Evolutionary conservation across 805 yeast genomes (phyloP), one percentile per base, ranked within the genome.

Genomic region (Saccharomycopsis capsularis): DNA sequence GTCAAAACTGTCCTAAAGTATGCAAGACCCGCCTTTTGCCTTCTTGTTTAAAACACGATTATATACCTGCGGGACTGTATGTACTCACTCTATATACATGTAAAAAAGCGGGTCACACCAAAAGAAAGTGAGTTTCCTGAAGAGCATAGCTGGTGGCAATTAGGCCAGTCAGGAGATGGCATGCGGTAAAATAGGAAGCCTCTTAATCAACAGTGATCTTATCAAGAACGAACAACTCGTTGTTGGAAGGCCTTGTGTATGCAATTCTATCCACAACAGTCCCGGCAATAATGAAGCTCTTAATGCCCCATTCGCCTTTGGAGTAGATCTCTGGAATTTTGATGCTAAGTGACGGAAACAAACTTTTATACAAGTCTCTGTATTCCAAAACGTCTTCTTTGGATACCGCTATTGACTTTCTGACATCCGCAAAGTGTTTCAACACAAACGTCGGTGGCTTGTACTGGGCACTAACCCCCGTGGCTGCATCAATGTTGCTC

Each of bases 281-380:
- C 25, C 76, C 77, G 41, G 82, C 78, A 9, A 70, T 57, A 24
- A 70, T 64, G 51, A 71, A 68, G 29, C 59, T 63, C 50, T 64
- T 69, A 23, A 70, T 63, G 4, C 66, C 62, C 73, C 81, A 65
- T 52, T 69, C 55, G 68, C 80, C 68, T 69, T 61, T 55, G 66
- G 68, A 63, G 56, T 69, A 83, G 1, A 84, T 71, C 55, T 80
- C 82, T 2, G 85, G 82, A 2, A 81, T 73, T 18, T 72, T 68
- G 16, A 65, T 56, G 21, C 69, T 60, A 46, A 81, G 59, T 2
- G 66, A 69, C 13, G 81, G 77, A 44, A 80, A 71, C 40, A 79
- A 61, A 44, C 75, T 66, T 45, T 75, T 74, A 59, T 81, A 81
- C 24, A 81, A 60, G 2, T 70, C 71, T 54, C 70, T 63, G 60